Evolutionary conservation across 2,329 filamentous ascomycete genomes (phyloP), one percentile per base, ranked within the genome.

Genomic region (Pestalotiopsis sp.): DNA sequence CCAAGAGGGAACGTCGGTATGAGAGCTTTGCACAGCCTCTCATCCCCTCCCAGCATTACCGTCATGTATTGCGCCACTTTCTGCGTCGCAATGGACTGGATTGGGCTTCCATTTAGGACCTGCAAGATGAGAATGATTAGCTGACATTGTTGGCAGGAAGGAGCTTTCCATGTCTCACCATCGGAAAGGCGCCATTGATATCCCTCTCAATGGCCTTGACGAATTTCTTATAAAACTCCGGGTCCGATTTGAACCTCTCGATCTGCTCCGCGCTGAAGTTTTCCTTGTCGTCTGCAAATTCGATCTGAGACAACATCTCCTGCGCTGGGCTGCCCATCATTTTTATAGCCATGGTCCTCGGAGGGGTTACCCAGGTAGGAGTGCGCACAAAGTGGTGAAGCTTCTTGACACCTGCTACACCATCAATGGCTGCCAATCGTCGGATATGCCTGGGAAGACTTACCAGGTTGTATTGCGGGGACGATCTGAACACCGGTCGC

Each of bases 401-500:
- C 67, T 82, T 78, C 63, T 78, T 79, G 58, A 81, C 79, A 38
- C 77, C 79, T 81, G 12, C 12, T 23, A 57, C 9, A 58, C 45
- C 58, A 41, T 49, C 31, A 52, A 20, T 20, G 27, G 27, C 27
- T 17, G 55, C 27, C 14, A 27, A 7, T 52, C 60, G 12, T 36
- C 25, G 7, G 7, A 36, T 17, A 41, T 14, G 25, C 14, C 17
- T 12, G 4, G n/a, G 3, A 20, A 25, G 13, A 66, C 78, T 71
- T 70, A 84, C 81, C 75, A 72, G 79, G 79, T 64, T 83, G 82
- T n/a, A 88, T 82, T 38, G 82, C 80, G 1, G 86, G 83, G 9
- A 87, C 74, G 27, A 89, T 78, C 70, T 89, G 87, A 14, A 88
- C 81, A 0, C 85, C 87, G 0, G 85, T 86, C 20, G 86, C 81